phyloP scores from a whole-genome alignment of 2,329 filamentous ascomycete genomes.

The Colletotrichum aenigma region DNA sequence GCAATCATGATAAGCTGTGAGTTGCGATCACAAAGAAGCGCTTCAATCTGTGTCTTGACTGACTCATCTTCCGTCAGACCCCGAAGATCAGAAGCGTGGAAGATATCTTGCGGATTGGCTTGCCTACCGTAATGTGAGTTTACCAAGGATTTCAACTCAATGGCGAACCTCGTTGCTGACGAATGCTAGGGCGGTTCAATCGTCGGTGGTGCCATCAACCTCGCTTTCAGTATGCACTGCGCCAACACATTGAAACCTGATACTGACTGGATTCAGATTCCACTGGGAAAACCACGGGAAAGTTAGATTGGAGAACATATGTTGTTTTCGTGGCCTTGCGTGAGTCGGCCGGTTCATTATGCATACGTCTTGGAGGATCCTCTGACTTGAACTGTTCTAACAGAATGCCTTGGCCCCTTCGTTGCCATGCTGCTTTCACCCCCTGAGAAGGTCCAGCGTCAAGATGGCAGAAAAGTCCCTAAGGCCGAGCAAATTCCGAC shows the following conservation, averaged over 20 bases:
- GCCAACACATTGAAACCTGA: accelerated
- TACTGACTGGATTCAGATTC: neutral
- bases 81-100: neutral
- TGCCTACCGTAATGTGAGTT: neutral
- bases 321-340: neutral
- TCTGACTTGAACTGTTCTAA: neutral
- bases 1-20: constrained; percentile 27
- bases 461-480: neutral
- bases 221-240: neutral
- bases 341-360: neutral
- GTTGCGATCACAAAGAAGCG: neutral
- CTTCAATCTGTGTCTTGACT: neutral
- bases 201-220: neutral
- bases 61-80: neutral
- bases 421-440: neutral
- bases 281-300: neutral
- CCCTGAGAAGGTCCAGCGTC: neutral
- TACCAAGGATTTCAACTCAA: neutral
- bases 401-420: neutral
- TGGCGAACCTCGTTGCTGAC: neutral
- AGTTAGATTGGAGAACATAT: neutral
- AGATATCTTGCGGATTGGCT: constrained; percentile 1
- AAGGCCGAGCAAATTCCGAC: neutral
- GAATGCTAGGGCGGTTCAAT: neutral
- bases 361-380: no score